phyloP scores from a whole-genome alignment of 441 rosid species.

The Mallotus japonicus region DNA sequence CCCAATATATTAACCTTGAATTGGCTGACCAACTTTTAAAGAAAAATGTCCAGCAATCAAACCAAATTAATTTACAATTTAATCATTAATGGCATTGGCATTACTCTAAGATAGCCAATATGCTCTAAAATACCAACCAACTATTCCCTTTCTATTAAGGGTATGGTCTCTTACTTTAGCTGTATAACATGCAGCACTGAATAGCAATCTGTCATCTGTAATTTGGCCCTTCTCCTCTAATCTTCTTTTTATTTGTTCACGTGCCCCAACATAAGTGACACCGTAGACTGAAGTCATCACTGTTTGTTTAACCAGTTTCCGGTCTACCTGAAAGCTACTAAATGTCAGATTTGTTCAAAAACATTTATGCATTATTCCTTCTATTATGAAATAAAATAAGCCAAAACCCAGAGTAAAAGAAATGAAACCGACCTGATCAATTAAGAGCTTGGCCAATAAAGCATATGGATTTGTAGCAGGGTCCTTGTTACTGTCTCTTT shows the following conservation, averaged over 20 bases:
- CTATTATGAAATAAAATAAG: conserved; percentile 3
- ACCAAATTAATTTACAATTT: conserved; percentile 4
- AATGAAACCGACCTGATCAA: conserved; percentile 65
- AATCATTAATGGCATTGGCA: background rate
- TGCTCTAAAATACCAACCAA: conserved; percentile 14
- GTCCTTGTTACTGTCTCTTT: conserved; percentile 74
- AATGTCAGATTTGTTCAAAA: conserved; percentile 23
- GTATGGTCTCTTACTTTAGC: conserved; percentile 64
- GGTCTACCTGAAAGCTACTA: conserved; percentile 70
- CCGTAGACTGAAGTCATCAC: conserved; percentile 99
- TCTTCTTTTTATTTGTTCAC: conserved; percentile 92
- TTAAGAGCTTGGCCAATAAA: conserved; percentile 67
- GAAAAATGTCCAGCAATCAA: background rate
- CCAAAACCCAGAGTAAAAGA: conserved; percentile 9
- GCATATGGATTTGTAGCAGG: conserved; percentile 71
- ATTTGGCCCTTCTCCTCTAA: conserved; percentile 88
- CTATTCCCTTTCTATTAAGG: background rate
- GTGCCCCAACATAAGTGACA: conserved; percentile 95
- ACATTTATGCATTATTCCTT: background rate
- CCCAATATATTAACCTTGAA: background rate
- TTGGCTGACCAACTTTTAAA: background rate
- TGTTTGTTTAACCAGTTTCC: conserved; percentile 92
- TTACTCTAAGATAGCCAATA: background rate
- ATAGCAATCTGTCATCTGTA: conserved; percentile 74
- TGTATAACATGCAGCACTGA: conserved; percentile 82